A percentile compares a stretch with the other conserved stretches of the same genome.
These are phyloP conservation scores for Casaregolazyma suthepensis DNA, from an alignment of 1,139 yeast species.

Conservation along the genomic window DNA sequence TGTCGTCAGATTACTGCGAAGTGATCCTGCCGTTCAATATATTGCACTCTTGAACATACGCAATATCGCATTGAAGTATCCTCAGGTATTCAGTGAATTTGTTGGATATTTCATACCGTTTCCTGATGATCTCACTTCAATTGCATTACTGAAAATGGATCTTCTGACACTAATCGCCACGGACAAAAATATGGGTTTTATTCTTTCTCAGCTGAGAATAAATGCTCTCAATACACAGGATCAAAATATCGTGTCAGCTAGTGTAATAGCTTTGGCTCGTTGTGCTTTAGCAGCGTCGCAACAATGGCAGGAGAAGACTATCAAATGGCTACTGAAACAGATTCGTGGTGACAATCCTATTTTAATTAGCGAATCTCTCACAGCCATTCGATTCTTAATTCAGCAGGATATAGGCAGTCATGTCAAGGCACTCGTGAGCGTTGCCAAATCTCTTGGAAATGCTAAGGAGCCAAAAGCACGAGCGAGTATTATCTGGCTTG, in stretches of 20 bases:
- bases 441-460: conserved; percentile 30
- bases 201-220: conserved; percentile 65
- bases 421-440: conserved; percentile 37
- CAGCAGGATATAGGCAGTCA: conserved; percentile 52
- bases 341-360: conserved; percentile 26
- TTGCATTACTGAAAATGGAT: conserved; percentile 54
- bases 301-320: conserved; percentile 18
- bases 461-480: conserved; percentile 43
- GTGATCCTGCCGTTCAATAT: conserved; percentile 29
- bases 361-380: conserved; percentile 53
- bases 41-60: conserved; percentile 32
- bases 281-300: conserved; percentile 39
- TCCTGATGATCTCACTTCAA: conserved; percentile 47
- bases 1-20: conserved; percentile 42
- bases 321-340: conserved; percentile 44
- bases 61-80: conserved; percentile 36
- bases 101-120: conserved; percentile 51
- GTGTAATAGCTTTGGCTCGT: conserved; percentile 54
- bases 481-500: conserved; percentile 83
- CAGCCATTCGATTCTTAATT: conserved; percentile 64
- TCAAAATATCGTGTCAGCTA: conserved; percentile 41
- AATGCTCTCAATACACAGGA: conserved; percentile 44
- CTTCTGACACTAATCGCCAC: conserved; percentile 55
- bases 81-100: conserved; percentile 42
- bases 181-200: conserved; percentile 44